These are phyloP conservation scores for Colletotrichum tamarilloi DNA, from an alignment of 2,329 filamentous ascomycete genomes.

Conservation along the genomic window DNA sequence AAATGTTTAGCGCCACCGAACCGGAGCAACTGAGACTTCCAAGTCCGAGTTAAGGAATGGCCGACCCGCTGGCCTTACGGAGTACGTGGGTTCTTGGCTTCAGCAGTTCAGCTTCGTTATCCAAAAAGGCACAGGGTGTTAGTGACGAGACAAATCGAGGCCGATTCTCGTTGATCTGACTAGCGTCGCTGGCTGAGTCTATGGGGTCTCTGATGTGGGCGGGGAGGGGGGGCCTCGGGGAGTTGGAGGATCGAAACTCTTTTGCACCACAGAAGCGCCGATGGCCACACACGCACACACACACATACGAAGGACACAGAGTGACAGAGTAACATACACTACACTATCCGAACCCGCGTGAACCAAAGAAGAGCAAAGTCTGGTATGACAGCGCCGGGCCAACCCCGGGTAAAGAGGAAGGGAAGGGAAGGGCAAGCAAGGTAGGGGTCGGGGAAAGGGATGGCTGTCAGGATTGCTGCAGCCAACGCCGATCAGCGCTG, in stretches of 20 bases:
- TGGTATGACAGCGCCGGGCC: constrained; percentile 11
- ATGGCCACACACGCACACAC: neutral
- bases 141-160: neutral
- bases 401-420: neutral
- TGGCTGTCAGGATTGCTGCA: constrained; percentile 1
- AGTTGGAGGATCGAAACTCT: neutral
- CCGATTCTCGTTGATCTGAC: neutral
- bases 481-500: constrained; percentile 18
- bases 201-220: no score
- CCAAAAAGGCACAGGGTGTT: neutral
- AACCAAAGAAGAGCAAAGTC: constrained; percentile 12
- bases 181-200: neutral
- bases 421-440: neutral
- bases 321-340: neutral
- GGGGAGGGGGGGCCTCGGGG: no score
- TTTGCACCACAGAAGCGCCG: neutral
- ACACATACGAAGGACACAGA: neutral
- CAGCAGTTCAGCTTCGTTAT: neutral
- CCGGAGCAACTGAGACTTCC: neutral
- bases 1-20: neutral
- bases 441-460: neutral
- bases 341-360: constrained; percentile 11
- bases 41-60: constrained; percentile 10
- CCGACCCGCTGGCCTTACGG: neutral
- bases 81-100: neutral